Evolutionary conservation across 306 rosid species (phyloP).

Genomic region (Castanospermum australe): DNA sequence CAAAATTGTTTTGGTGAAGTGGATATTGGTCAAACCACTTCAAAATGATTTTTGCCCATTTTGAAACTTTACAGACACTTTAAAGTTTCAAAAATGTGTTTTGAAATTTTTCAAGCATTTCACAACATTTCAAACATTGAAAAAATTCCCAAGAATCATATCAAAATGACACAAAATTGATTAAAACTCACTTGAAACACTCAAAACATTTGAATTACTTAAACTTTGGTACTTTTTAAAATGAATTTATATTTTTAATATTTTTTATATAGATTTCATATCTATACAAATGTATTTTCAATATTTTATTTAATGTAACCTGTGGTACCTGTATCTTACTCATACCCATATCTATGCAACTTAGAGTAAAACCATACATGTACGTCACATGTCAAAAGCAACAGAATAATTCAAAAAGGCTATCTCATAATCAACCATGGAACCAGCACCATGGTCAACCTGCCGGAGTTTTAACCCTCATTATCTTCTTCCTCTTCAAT

Average conservation of each 20-base stretch:
- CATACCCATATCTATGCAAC: background rate
- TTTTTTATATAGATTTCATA: background rate
- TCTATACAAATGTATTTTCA: too few species aligned
- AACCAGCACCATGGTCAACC: background rate
- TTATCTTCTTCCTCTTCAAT: background rate
- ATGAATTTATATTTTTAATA: too few species aligned
- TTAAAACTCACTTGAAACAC: background rate
- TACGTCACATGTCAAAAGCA: constrained; percentile 15
- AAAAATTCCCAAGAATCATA: background rate
- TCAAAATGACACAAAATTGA: background rate
- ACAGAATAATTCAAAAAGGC: background rate
- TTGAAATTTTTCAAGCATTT: background rate
- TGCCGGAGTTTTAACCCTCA: background rate
- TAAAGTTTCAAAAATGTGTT: background rate
- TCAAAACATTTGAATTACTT: too few species aligned
- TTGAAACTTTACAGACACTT: background rate
- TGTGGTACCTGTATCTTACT: background rate
- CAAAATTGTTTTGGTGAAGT: background rate
- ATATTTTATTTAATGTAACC: too few species aligned
- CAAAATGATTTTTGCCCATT: background rate
- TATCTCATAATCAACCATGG: background rate
- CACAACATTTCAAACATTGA: background rate
- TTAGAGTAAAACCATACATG: background rate
- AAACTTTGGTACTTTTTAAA: too few species aligned
- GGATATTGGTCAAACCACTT: background rate